Evolutionary conservation across 768 basidiomycete species (phyloP).

Genomic region (Ramaria sp.): DNA sequence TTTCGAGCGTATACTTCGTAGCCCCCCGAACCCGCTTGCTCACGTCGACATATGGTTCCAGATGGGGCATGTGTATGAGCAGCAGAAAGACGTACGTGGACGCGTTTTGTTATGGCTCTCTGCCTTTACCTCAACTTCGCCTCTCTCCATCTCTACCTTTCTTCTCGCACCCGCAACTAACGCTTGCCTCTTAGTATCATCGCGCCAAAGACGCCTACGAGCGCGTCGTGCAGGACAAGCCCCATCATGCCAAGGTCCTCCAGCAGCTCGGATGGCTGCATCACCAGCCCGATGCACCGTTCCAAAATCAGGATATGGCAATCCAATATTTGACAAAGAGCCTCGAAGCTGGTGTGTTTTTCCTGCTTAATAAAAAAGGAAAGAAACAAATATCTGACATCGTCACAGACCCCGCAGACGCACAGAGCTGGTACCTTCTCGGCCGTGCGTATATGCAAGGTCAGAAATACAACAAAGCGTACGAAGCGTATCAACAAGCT

Average conservation of each 20-base stretch:
- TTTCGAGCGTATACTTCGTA: constrained; percentile 93
- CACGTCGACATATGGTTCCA: constrained; percentile 99
- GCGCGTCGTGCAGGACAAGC: constrained; percentile 86
- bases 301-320: constrained; percentile 92
- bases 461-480: constrained; percentile 98
- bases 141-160: background rate
- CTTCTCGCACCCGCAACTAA: background rate
- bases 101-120: constrained; percentile 11
- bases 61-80: constrained; percentile 97
- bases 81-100: constrained; percentile 78
- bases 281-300: constrained; percentile 88
- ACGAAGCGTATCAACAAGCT: constrained; percentile 98
- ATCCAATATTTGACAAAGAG: constrained; percentile 91
- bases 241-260: constrained; percentile 90
- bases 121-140: background rate
- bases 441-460: constrained; percentile 98
- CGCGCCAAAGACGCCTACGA: constrained; percentile 94
- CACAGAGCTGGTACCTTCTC: constrained; percentile 98
- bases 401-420: constrained; percentile 76
- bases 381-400: background rate
- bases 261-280: constrained; percentile 98
- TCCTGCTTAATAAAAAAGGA: no score
- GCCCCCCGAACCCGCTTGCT: constrained; percentile 90
- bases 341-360: constrained; percentile 86
- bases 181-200: constrained; percentile 44